phyloP scores from a whole-genome alignment of 2,329 filamentous ascomycete genomes.

The Periconia digitata region DNA sequence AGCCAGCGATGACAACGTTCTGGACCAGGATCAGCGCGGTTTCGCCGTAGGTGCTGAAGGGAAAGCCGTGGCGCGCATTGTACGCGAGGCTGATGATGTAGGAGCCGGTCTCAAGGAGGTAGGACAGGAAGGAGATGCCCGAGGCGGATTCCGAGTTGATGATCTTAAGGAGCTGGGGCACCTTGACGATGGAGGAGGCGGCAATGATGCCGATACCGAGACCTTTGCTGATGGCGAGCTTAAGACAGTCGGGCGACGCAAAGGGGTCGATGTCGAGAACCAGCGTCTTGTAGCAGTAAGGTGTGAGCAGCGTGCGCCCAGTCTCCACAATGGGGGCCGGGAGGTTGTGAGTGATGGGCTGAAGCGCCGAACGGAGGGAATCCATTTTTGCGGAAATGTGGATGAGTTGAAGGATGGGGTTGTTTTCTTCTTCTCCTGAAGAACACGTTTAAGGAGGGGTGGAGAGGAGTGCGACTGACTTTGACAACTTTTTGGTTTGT shows the following conservation, averaged over 20 bases:
- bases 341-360: conserved; percentile 51
- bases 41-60: conserved; percentile 97
- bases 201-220: conserved; percentile 92
- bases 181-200: conserved; percentile 88
- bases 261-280: conserved; percentile 79
- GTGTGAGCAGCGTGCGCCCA: conserved; percentile 66
- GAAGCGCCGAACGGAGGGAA: conserved; percentile 45
- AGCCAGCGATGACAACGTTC: conserved; percentile 83
- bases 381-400: conserved; percentile 41
- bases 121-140: conserved; percentile 86
- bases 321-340: conserved; percentile 38
- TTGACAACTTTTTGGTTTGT: not conserved
- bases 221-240: conserved; percentile 87
- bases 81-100: conserved; percentile 92
- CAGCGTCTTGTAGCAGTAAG: conserved; percentile 81
- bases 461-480: no score
- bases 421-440: not conserved
- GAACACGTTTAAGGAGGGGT: not conserved
- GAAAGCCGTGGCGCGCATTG: conserved; percentile 86
- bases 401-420: not conserved
- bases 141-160: conserved; percentile 75
- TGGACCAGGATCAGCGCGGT: conserved; percentile 88
- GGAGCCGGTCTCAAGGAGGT: conserved; percentile 85
- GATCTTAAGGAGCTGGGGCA: conserved; percentile 95
- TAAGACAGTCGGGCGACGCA: conserved; percentile 75